Conservation (phyloP, 169 alveolate genomes). For the Plasmodium falciparum region DNA sequence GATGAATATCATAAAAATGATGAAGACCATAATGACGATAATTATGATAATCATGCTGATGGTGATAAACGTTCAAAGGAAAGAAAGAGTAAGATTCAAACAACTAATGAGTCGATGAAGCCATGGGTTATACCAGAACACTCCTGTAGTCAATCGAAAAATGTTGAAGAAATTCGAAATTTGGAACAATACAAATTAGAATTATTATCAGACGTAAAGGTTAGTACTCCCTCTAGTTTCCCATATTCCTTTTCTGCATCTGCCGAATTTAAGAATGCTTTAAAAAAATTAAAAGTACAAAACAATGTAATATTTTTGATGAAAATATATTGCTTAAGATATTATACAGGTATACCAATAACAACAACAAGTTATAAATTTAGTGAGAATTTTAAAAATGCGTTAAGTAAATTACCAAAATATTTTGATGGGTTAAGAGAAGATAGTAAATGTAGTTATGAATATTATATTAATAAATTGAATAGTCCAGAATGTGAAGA, state of each 20-base stretch:
- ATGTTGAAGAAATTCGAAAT: slow-evolving; percentile 73
- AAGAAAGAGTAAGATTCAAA: not conserved
- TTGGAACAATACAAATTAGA: slow-evolving; percentile 84
- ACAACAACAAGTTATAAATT: slow-evolving; percentile 76
- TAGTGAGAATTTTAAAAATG: slow-evolving; percentile 79
- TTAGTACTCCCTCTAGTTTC: slow-evolving; percentile 78
- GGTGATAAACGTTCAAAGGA: not conserved
- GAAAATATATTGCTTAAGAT: slow-evolving; percentile 89
- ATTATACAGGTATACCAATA: slow-evolving; percentile 87
- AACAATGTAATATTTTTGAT: slow-evolving; percentile 81
- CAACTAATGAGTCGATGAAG: not conserved
- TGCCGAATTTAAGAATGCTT: slow-evolving; percentile 84
- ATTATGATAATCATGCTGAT: not conserved
- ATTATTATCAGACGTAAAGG: slow-evolving; percentile 86
- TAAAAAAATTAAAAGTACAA: slow-evolving; percentile 79
- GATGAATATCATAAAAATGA: not conserved
- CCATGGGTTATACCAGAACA: slow-evolving; percentile 78
- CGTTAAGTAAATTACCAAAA: slow-evolving; percentile 65
- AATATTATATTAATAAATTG: slow-evolving; percentile 73
- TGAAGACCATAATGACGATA: not conserved
- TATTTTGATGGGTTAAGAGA: slow-evolving; percentile 76
- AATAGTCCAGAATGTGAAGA: slow-evolving; percentile 80
- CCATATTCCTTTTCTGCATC: slow-evolving; percentile 89
- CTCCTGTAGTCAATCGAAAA: slow-evolving; percentile 75
- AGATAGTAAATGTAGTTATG: slow-evolving; percentile 71